A percentile compares a stretch with the other conserved stretches of the same genome.
These are phyloP conservation scores for Aureobasidium sp. DNA, from an alignment of 2,329 filamentous ascomycete genomes.

Conservation along the genomic window DNA sequence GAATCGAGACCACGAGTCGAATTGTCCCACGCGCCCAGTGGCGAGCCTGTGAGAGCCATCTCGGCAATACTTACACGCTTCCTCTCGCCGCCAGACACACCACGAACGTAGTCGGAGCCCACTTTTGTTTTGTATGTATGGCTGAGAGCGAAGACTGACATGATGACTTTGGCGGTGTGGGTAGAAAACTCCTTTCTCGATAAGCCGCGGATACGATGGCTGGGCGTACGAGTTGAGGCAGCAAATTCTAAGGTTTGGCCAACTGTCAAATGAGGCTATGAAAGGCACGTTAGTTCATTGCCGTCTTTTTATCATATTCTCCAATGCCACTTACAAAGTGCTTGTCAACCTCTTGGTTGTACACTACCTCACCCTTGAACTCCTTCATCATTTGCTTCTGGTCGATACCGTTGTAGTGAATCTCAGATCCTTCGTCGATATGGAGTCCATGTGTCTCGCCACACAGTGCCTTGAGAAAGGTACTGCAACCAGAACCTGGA, in stretches of 20 bases:
- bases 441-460: conserved; percentile 52
- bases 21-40: conserved; percentile 39
- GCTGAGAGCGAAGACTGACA: conserved; percentile 45
- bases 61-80: conserved; percentile 56
- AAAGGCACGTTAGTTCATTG: too few relatives aligned
- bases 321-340: background rate
- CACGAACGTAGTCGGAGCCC: conserved; percentile 50
- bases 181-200: conserved; percentile 46
- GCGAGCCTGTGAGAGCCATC: conserved; percentile 32
- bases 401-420: conserved; percentile 48
- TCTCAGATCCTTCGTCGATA: conserved; percentile 40
- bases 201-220: conserved; percentile 49
- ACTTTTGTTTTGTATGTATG: conserved; percentile 50
- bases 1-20: conserved; percentile 44
- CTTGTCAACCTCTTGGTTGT: conserved; percentile 34
- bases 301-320: too few relatives aligned
- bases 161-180: conserved; percentile 42
- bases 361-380: conserved; percentile 38
- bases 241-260: conserved; percentile 50
- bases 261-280: conserved; percentile 50
- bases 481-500: conserved; percentile 58
- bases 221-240: conserved; percentile 43
- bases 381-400: conserved; percentile 37
- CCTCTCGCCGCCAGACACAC: conserved; percentile 48
- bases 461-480: conserved; percentile 52